A percentile compares a stretch with the other conserved stretches of the same genome.
phyloP scores from a whole-genome alignment of 2,329 filamentous ascomycete genomes.

The Colletotrichum scovillei region DNA sequence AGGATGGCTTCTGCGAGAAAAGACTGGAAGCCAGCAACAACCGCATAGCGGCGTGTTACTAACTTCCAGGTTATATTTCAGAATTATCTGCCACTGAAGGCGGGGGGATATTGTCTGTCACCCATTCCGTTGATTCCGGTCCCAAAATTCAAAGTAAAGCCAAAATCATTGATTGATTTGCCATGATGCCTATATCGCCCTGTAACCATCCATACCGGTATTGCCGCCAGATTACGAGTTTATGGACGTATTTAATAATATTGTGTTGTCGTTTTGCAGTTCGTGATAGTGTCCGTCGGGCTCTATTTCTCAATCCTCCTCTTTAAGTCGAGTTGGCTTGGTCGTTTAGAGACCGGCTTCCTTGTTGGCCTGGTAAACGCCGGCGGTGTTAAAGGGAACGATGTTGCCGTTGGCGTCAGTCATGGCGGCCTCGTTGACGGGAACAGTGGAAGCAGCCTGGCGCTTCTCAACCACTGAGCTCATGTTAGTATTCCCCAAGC shows the following conservation, averaged over 20 bases:
- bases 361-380: slow-evolving; percentile 54
- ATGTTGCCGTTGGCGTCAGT: slow-evolving; percentile 56
- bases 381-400: slow-evolving; percentile 55
- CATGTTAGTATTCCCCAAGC: slow-evolving; percentile 20
- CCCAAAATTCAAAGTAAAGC: slow-evolving; percentile 12
- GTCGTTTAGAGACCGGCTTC: slow-evolving; percentile 49
- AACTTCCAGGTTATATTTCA: slow-evolving; percentile 27
- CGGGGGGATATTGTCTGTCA: slow-evolving; percentile 17
- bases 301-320: slow-evolving; percentile 14
- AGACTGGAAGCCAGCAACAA: background rate
- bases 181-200: slow-evolving; percentile 21
- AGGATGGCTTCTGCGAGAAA: background rate
- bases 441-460: slow-evolving; percentile 42
- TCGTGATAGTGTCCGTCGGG: slow-evolving; percentile 4
- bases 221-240: slow-evolving; percentile 24
- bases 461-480: slow-evolving; percentile 47
- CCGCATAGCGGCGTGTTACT: background rate
- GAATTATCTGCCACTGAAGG: slow-evolving; percentile 30
- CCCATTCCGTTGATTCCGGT: slow-evolving; percentile 9
- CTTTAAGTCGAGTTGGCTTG: background rate
- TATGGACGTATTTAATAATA: slow-evolving; percentile 8
- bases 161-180: slow-evolving; percentile 29
- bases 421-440: slow-evolving; percentile 58
- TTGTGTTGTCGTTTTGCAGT: slow-evolving; percentile 14
- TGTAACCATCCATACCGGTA: slow-evolving; percentile 19